These are phyloP conservation scores for Astrothelium macrocarpum DNA, from an alignment of 495 filamentous ascomycete species.

Conservation along the genomic window DNA sequence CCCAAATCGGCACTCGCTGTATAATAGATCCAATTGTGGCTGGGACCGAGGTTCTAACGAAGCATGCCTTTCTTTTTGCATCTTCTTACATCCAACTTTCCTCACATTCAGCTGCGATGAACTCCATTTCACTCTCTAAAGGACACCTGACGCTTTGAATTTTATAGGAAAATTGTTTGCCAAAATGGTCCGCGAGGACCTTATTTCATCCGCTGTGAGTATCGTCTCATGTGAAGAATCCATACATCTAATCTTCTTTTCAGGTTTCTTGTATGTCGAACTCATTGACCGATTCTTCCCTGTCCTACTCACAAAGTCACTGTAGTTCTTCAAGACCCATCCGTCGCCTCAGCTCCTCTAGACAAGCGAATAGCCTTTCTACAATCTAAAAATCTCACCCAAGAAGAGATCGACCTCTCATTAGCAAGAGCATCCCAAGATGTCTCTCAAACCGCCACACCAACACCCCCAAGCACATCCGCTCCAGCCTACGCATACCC, in stretches of 20 bases:
- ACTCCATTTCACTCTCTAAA: too few relatives aligned
- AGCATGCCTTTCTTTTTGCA: too few relatives aligned
- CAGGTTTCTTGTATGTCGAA: constrained; percentile 43
- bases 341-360: constrained; percentile 76
- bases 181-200: constrained; percentile 36
- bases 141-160: not conserved
- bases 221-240: constrained; percentile 12
- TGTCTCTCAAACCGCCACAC: constrained; percentile 33
- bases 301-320: not conserved
- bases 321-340: constrained; percentile 85
- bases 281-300: not conserved
- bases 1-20: not conserved
- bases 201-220: constrained; percentile 31
- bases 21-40: not conserved
- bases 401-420: constrained; percentile 83
- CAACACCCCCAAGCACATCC: constrained; percentile 30
- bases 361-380: constrained; percentile 90
- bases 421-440: constrained; percentile 62
- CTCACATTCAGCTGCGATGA: too few relatives aligned
- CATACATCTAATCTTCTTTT: constrained; percentile 31
- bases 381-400: constrained; percentile 92
- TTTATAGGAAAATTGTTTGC: not conserved
- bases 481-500: constrained; percentile 34
- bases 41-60: not conserved
- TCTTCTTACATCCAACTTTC: too few relatives aligned